These are phyloP conservation scores for Laburnicola sp. DNA, from an alignment of 2,329 filamentous ascomycete species.

Conservation along the genomic window DNA sequence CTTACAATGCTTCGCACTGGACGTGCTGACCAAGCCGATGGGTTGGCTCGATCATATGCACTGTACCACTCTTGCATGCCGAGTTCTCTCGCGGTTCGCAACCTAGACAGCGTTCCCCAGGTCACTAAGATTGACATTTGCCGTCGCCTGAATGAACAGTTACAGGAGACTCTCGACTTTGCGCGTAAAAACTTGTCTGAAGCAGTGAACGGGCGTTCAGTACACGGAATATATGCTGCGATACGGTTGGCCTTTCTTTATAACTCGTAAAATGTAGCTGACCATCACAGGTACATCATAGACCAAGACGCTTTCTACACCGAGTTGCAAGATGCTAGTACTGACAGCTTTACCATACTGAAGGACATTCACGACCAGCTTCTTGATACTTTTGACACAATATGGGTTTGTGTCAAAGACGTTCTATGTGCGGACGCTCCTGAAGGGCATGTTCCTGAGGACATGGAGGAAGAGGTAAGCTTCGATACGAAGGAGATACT, in stretches of 20 bases:
- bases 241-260: conserved; percentile 27
- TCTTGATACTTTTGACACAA: conserved; percentile 62
- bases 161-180: conserved; percentile 67
- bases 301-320: conserved; percentile 46
- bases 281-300: conserved; percentile 51
- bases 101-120: conserved; percentile 16
- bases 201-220: conserved; percentile 56
- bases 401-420: conserved; percentile 76
- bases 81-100: conserved; percentile 31
- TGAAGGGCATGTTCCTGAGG: conserved; percentile 80
- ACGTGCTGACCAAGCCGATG: conserved; percentile 89
- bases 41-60: conserved; percentile 76
- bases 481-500: conserved; percentile 84
- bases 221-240: conserved; percentile 50
- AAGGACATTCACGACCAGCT: conserved; percentile 58
- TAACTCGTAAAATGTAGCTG: neutral
- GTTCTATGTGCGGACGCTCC: conserved; percentile 93
- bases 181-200: conserved; percentile 66
- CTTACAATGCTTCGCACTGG: conserved; percentile 69
- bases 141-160: conserved; percentile 58
- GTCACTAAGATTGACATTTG: conserved; percentile 55
- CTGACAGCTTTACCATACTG: conserved; percentile 30
- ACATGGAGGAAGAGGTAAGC: conserved; percentile 70
- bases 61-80: conserved; percentile 64
- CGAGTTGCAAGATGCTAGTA: conserved; percentile 13